Evolutionary conservation across 768 basidiomycete genomes (phyloP), one percentile per base, ranked within the genome.

Genomic region (Kwoniella dejecticola): DNA sequence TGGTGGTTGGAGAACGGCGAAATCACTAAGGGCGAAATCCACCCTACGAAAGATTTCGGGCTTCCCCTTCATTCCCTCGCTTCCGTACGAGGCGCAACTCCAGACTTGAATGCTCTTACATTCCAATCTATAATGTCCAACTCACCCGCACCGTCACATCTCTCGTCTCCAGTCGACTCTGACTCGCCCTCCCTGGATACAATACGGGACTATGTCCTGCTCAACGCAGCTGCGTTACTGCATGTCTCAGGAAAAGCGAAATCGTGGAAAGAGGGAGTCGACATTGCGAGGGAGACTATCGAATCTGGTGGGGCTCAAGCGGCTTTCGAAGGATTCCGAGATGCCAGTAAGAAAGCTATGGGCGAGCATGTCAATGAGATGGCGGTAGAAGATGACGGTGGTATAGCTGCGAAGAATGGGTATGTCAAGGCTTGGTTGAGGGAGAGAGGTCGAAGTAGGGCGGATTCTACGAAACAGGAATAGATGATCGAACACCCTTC

Each of bases 141-240:
- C 0, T 40, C 67, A 4, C 52, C 19, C 49, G 63, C 63, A 12
- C 71, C 77, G 41, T 27, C 71, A 7, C 69, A 68, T 44, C 64
- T 67, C 46, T 66, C 66, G 21, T 53, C 79, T 2, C 76, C 78
- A 5, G 57, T 71, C 5, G 47, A 59, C 0, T 56, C 70, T 40
- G 72, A 72, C 44, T 73, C 75, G 7, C 76, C 77, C 21, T 70
- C 70, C 6, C 75, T 91, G 60, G 81, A 79, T 8, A 84, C 92
- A 0, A 83, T 95, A 36, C 79, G 87, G 49, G 87, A 96, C 71
- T 98, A 93, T 75, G 90, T 98, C 62, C 80, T 93, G 60, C 80
- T 98, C 80, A 97, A 99, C 71, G 85, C 94, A 2, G 87, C 92
- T 4, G 94, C 92, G 13, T 77, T 98, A 58, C 80, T 99, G 41